These are phyloP conservation scores for Chalaropsis thielavioides DNA, from an alignment of 2,329 filamentous ascomycete genomes.

Conservation along the genomic window DNA sequence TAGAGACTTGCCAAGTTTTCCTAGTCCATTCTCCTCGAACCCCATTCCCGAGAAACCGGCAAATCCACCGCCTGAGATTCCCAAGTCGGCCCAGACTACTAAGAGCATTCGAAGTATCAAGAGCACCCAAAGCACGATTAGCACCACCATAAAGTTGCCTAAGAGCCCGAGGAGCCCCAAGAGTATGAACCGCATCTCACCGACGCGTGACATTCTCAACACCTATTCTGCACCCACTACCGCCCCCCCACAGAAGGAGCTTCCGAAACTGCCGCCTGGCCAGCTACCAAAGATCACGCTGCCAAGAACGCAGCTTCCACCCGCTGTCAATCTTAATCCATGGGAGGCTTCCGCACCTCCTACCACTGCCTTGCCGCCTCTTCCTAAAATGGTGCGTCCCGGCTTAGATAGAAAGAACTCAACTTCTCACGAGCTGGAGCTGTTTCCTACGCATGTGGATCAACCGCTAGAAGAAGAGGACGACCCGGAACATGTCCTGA, in stretches of 20 bases:
- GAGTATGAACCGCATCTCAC: not conserved
- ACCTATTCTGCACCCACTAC: not conserved
- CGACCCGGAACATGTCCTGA: not conserved
- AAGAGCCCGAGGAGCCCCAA: not conserved
- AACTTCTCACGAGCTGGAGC: not conserved
- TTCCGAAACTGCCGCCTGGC: not conserved
- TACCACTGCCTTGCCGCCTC: conserved; percentile 5
- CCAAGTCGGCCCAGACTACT: not conserved
- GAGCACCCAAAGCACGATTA: not conserved
- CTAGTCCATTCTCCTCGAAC: not conserved
- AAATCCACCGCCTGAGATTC: not conserved
- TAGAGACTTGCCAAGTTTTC: not conserved
- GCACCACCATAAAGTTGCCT: not conserved
- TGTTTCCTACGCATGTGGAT: not conserved
- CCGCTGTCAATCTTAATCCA: not conserved
- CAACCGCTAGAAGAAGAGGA: not conserved
- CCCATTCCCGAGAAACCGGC: not conserved
- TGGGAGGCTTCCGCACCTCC: conserved; percentile 7
- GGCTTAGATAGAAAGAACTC: not conserved
- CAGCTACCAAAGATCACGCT: not conserved
- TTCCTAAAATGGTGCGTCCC: not conserved
- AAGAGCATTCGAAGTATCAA: not conserved
- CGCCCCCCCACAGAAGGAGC: not conserved
- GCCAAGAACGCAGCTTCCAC: conserved; percentile 1
- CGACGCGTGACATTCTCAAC: not conserved